These are phyloP conservation scores for Carpinus fangiana DNA, from an alignment of 306 rosid genomes.

Conservation along the genomic window DNA sequence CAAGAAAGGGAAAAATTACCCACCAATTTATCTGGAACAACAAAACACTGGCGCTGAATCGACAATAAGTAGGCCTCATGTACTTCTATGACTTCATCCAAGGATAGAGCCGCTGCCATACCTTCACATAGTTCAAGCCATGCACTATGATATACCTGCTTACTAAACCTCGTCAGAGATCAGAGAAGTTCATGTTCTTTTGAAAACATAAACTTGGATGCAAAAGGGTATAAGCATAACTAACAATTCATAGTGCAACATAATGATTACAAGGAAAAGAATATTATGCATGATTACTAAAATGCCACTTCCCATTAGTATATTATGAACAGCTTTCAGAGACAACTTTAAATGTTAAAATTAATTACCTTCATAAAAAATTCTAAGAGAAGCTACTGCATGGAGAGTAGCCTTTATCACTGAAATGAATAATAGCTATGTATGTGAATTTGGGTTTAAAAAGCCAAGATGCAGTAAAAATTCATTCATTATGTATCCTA, in stretches of 20 bases:
- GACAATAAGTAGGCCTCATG: slow-evolving; percentile 86
- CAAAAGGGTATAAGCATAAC: slow-evolving; percentile 15
- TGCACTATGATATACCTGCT: slow-evolving; percentile 99
- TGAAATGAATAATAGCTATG: too few relatives aligned
- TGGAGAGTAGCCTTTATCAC: not conserved
- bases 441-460: not conserved
- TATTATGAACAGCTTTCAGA: not conserved
- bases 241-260: not conserved
- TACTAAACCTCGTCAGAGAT: slow-evolving; percentile 35
- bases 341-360: not conserved
- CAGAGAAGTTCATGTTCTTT: slow-evolving; percentile 23
- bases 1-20: slow-evolving; percentile 24
- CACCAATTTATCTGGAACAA: slow-evolving; percentile 98
- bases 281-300: not conserved
- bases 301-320: not conserved
- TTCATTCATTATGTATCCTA: not conserved
- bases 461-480: not conserved
- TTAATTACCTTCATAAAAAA: not conserved
- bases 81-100: slow-evolving; percentile 93
- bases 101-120: slow-evolving; percentile 75
- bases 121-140: slow-evolving; percentile 96
- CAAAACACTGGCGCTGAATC: slow-evolving; percentile 95
- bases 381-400: not conserved
- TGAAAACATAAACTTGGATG: slow-evolving; percentile 13
- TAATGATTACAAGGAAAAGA: not conserved